These are phyloP conservation scores for Neltuma alba DNA, from an alignment of 306 rosid species.

Conservation along the genomic window DNA sequence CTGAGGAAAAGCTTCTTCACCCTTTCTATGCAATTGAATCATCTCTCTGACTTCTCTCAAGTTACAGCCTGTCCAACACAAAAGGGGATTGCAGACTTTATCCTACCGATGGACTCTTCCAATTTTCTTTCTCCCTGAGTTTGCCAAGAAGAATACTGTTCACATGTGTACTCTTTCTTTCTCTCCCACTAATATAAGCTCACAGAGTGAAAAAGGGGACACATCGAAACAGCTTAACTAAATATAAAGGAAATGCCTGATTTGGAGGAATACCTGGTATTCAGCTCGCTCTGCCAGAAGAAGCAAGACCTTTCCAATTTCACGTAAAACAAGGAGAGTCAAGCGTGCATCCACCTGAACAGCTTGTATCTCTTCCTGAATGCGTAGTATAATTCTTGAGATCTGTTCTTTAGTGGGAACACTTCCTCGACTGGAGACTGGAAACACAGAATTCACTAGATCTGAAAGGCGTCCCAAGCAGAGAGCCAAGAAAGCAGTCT, in stretches of 20 bases:
- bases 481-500: conserved; percentile 83
- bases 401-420: conserved; percentile 96
- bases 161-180: background rate
- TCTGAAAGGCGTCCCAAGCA: conserved; percentile 96
- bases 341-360: conserved; percentile 92
- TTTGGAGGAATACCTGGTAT: conserved; percentile 65
- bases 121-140: background rate
- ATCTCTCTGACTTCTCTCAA: background rate
- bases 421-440: conserved; percentile 92
- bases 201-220: background rate
- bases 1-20: background rate
- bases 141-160: background rate
- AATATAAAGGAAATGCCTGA: background rate
- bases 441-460: conserved; percentile 88
- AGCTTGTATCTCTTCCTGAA: conserved; percentile 95
- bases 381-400: conserved; percentile 72
- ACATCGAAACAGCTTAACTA: background rate
- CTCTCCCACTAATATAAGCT: background rate
- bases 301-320: conserved; percentile 91
- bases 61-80: background rate
- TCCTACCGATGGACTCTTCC: background rate
- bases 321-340: conserved; percentile 95
- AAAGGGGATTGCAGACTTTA: background rate
- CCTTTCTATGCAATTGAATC: no score
- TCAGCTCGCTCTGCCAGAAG: conserved; percentile 87